Evolutionary conservation across 1,284 basidiomycete genomes (phyloP), one percentile per base, ranked within the genome.

Genomic region (Melampsora abietis-canadensis): DNA sequence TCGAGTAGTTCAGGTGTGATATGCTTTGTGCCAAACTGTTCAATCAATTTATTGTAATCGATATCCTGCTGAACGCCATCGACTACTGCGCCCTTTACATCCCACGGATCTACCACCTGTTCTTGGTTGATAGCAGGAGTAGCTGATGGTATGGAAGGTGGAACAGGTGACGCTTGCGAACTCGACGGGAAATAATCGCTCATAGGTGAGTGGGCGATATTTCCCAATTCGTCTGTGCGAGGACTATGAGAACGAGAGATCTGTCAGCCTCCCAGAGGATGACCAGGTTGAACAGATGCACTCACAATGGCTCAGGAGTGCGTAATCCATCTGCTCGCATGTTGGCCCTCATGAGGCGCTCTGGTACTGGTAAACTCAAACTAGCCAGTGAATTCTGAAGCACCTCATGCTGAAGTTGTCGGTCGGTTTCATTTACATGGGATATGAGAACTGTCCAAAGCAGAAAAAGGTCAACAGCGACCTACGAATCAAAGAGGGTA

Each of bases 101-200:
- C 94, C 91, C 96, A 99, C 24, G 96, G 96, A 0, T 95, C 98
- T 66, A 99, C 90, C 76, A 92, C 87, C 82, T 98, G 95, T 4
- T 61, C 61, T 54, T 65, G 69, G 59, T 73, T 64, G 31, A 65
- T 37, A 6, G 65, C 5, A 6, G 51, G 19, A 8, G 12, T 3
- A n/a, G 31, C 63, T 17, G 24, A 27, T 17, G 47, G 34, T 24
- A 47, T 21, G 7, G 69, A 30, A n/a, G 68, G 40, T 21, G 34
- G 24, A 31, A 54, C 34, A 12, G 69, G 69, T 40, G 69, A 73
- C 17, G 44, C 37, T 54, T 51, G 48, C 24, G 54, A 57, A n/a
- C 60, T 40, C 12, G 62, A 64, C 12, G 69, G 69, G 8, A 62
- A 73, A 34, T 54, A 64, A 21, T 57, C 62, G 24, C 61, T 65